Conservation (phyloP, 2,329 filamentous ascomycete genomes). For the Cladosporium phlei region DNA sequence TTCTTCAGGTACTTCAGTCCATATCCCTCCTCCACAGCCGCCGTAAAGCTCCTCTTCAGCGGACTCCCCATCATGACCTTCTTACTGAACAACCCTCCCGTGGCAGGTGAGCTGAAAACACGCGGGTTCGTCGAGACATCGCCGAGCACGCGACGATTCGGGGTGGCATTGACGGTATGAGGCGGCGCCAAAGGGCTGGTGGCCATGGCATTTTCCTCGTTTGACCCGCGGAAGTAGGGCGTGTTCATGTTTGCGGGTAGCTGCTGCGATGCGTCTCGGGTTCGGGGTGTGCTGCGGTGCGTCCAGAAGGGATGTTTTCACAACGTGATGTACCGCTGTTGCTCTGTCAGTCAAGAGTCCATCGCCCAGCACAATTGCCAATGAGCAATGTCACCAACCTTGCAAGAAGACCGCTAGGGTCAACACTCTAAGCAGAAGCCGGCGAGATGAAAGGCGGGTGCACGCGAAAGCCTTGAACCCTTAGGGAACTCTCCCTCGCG, state of each 20-base stretch:
- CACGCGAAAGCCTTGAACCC: too few relatives aligned
- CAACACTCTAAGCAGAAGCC: too few relatives aligned
- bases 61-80: conserved; percentile 26
- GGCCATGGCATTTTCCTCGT: conserved; percentile 10
- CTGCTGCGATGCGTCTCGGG: background rate
- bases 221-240: conserved; percentile 4
- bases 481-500: too few relatives aligned
- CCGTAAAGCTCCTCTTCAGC: conserved; percentile 31
- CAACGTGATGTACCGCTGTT: too few relatives aligned
- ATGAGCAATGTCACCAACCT: too few relatives aligned
- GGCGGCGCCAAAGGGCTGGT: conserved; percentile 8
- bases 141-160: conserved; percentile 25
- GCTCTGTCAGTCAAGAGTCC: too few relatives aligned
- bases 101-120: conserved; percentile 13
- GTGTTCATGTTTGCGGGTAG: conserved; percentile 8
- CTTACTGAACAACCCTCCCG: conserved; percentile 15
- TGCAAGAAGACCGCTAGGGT: too few relatives aligned
- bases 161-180: background rate
- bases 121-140: conserved; percentile 31
- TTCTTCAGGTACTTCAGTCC: conserved; percentile 34
- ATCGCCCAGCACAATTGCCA: too few relatives aligned
- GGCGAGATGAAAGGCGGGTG: too few relatives aligned
- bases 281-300: background rate
- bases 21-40: conserved; percentile 26
- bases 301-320: too few relatives aligned